A percentile compares a stretch with the other conserved stretches of the same genome.
Evolutionary conservation across 768 basidiomycete genomes (phyloP).

Genomic region (Antrodiella citrinella): DNA sequence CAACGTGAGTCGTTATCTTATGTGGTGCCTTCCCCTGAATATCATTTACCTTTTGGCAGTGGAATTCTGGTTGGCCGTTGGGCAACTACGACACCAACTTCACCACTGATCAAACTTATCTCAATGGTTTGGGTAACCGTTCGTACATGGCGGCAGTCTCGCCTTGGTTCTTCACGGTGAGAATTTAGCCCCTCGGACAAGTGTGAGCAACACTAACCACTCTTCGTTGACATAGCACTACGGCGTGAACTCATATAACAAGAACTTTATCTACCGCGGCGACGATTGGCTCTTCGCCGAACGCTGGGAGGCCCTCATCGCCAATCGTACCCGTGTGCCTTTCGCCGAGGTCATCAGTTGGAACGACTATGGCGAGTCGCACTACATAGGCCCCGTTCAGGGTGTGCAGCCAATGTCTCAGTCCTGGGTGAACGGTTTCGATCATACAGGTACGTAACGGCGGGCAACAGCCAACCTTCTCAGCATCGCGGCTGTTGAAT

Average conservation of each 20-base stretch:
- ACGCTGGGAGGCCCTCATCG: conserved; percentile 62
- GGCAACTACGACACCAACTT: conserved; percentile 16
- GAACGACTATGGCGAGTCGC: conserved; percentile 61
- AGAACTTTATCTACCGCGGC: conserved; percentile 63
- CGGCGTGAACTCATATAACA: conserved; percentile 55
- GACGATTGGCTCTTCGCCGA: conserved; percentile 61
- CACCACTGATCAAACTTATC: conserved; percentile 14
- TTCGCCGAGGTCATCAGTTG: conserved; percentile 56
- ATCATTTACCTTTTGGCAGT: too few species aligned
- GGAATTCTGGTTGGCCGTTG: conserved; percentile 78
- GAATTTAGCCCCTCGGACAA: neutral
- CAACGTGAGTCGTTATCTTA: conserved; percentile 44
- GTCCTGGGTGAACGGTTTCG: conserved; percentile 33
- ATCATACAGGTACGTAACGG: conserved; percentile 23
- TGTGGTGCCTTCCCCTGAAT: too few species aligned
- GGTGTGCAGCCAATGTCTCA: conserved; percentile 32
- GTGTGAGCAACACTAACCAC: neutral
- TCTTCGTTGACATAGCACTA: conserved; percentile 38
- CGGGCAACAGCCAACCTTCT: neutral
- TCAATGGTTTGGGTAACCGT: conserved; percentile 16
- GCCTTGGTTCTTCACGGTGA: conserved; percentile 67
- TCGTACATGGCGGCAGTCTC: conserved; percentile 49
- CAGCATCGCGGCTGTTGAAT: conserved; percentile 2
- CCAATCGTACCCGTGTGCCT: conserved; percentile 47
- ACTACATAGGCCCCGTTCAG: conserved; percentile 42